Conservation (phyloP, 208 protist genomes). For the Leishmania mexicana region DNA sequence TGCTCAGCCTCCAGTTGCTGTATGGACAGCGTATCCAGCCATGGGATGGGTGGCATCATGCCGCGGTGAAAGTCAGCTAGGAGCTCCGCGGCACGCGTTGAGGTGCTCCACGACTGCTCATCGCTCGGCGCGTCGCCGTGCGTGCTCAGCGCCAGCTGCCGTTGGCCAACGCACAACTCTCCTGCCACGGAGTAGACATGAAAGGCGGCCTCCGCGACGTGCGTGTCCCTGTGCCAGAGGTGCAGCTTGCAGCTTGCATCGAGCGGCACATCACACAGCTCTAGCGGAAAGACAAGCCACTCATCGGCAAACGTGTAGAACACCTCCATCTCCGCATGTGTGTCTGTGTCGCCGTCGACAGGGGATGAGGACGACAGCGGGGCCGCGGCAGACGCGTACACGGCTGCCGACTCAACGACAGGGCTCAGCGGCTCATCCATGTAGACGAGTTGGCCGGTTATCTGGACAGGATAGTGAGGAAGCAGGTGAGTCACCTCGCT, state of each 20-base stretch:
- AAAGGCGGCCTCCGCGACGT: conserved; percentile 27
- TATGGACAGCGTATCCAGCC: conserved; percentile 78
- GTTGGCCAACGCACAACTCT: conserved; percentile 52
- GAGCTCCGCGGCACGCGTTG: conserved; percentile 15
- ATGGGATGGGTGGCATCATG: conserved; percentile 59
- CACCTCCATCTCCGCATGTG: conserved; percentile 3
- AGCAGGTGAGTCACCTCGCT: neutral
- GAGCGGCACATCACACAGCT: conserved; percentile 82
- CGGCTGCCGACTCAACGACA: conserved; percentile 46
- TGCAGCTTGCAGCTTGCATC: conserved; percentile 51
- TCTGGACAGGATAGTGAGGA: conserved; percentile 27
- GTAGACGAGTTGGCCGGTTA: conserved; percentile 65
- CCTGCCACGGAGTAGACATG: conserved; percentile 43
- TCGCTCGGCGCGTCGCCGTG: neutral
- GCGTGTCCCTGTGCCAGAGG: conserved; percentile 17
- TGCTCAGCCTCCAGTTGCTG: conserved; percentile 37
- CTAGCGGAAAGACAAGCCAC: conserved; percentile 79
- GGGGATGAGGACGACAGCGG: neutral
- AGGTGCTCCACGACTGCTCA: neutral
- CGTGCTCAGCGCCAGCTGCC: conserved; percentile 30
- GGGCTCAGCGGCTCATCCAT: conserved; percentile 64
- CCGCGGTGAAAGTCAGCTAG: conserved; percentile 32
- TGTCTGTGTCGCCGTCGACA: neutral
- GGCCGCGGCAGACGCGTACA: conserved; percentile 12
- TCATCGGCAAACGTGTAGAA: conserved; percentile 22